Evolutionary conservation across 192 early-diverging fungal species (phyloP), one percentile per base, ranked within the genome.

Genomic region (Rhizoclosmatium globosum): DNA sequence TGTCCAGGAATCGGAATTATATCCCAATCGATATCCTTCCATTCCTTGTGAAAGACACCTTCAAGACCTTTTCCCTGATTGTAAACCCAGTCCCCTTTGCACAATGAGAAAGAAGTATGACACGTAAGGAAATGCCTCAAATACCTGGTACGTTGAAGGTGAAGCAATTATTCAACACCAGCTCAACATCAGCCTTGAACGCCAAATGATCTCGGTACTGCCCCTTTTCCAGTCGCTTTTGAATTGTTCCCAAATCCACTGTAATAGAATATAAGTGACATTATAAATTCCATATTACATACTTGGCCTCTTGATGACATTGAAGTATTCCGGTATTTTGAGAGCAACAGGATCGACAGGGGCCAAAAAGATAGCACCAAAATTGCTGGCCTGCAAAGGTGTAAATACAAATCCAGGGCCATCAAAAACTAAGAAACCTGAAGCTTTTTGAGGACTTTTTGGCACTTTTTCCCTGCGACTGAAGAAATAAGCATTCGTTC

Each of bases 271-370:
- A 0, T 53, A 15, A 53, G 38, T 15, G 56, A 1, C 7, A 9
- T 62, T 21, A 62, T 19, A 19, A 9, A 17, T 53, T 53, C 50
- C 9, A 13, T 53, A 2, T 21, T 46, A 66, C 74, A 21, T 56
- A 76, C 74, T 95, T 17, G 94, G 94, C 48, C 91, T 79, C 67
- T 94, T 95, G 82, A 95, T 87, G 15, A 97, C 86, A 3, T 82
- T 86, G 42, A 92, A 91, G 85, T 98, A 98, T 74, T 92, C 89
- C 23, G 95, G 96, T 59, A 97, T 94, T 68, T 90, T 90, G 76
- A 96, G 85, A 2, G 87, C 88, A 17, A 93, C 89, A 31, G 88
- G 91, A 77, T 98, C 96, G 39, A 98, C 96, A 4, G 97, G 95
- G 66, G 89, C 86, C 58, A 70, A 45, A 77, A 85, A 85, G 11